Base-by-base conservation (phyloP, 176 grass and related monocot species). In the Poa annua region DNA sequence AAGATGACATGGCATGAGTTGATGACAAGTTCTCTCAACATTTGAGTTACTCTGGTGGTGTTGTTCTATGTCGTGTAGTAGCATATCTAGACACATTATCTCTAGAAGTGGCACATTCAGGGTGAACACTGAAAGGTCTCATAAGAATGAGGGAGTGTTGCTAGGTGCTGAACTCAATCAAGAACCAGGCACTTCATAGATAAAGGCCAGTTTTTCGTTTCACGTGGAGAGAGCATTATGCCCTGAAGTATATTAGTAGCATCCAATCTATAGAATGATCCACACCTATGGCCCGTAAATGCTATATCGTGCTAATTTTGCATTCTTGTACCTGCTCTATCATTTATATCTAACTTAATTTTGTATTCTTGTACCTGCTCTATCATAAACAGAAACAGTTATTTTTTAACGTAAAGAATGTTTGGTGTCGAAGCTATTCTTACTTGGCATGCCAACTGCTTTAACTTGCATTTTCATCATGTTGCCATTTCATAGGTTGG, bases 401-500 rank as follows among this genome's bases (percentile, higher is more conserved):
- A 41, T 8, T 41, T 39, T 41, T 41, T 7, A 41, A 41, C 38
- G 8, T 56, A 56, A n/a, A 56, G 16, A 16, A 72, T 75, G 3
- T 15, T 52, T 53, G 45, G 5, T 38, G 11, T 66, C 1, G 8
- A 78, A 49, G 47, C 50, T 74, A 20, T 16, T 1, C 50, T 75
- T 25, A 57, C 7, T 60, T 48, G 71, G 59, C 72, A 66, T 82
- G 51, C 33, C 74, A 44, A 76, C 36, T 44, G 64, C 32, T 29
- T 53, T 20, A 50, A 77, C 11, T 85, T 52, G 12, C 71, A 16
- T 56, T 7, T 66, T 50, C 47, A 41, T 76, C 75, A 25, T 66
- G n/a, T 55, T 75, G 61, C 4, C 6, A 19, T 87, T 80, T 84
- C 66, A 76, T 44, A 90, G 88, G 69, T 90, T 76, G 89, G 83